Base-by-base conservation (phyloP, 768 basidiomycete genomes). In the Roridomyces roridus region DNA sequence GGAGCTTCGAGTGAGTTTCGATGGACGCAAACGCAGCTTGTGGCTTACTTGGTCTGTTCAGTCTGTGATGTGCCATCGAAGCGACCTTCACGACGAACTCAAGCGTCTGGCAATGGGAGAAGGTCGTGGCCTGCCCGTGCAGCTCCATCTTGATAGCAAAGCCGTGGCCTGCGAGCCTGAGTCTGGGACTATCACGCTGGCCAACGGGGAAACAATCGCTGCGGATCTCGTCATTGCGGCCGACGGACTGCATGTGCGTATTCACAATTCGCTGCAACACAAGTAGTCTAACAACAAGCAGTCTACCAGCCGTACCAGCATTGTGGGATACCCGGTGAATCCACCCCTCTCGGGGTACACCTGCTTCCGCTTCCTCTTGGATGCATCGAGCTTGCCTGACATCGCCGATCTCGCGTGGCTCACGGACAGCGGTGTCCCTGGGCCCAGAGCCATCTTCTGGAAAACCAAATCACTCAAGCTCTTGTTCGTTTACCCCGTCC, bases 171-270 rank as follows among this genome's bases (percentile, higher is more conserved):
- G 59, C 52, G 25, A 68, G 7, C 20, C 73, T 37, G 68, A 76
- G 9, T 54, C 34, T 0, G 74, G 73, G 18, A 65, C 60, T 18
- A 58, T 74, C 17, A 76, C 73, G 0, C 70, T 78, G 55, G 62
- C 64, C 42, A 65, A 64, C 5, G 77, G 77, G 20, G 67, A 74
- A 49, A 65, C 73, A 36, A 53, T 78, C 2, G 42, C 49, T 2
- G 67, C 70, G 3, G 75, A 78, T 42, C 3, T 56, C 6, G 29
- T 56, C 21, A 23, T 61, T 28, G 59, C 54, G 4, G 59, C 54
- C 7, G 59, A 61, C 18, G 59, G 59, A n/a, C 42, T 61, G n/a
- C 45, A 56, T 37, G 59, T 55, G 12, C n/a, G 58, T 31, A 7
- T 11, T 11, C 8, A 6, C 34, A 17, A 20, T 29, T 18, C 1